These are phyloP conservation scores for Hemisphaericaspora subhashii DNA, from an alignment of 1,139 yeast species.

Conservation along the genomic window DNA sequence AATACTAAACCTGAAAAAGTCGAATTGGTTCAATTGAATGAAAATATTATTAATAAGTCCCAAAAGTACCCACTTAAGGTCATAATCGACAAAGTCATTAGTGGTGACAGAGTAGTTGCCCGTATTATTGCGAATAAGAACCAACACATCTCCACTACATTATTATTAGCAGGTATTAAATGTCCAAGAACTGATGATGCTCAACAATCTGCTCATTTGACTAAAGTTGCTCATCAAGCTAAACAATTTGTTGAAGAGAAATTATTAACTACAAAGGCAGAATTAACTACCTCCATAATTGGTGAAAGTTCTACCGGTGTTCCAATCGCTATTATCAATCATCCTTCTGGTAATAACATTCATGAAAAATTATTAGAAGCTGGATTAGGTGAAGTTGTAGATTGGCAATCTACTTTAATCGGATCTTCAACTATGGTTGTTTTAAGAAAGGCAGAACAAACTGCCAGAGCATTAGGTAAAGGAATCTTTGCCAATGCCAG, in stretches of 20 bases:
- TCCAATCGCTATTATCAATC: conserved; percentile 62
- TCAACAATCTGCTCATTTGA: conserved; percentile 36
- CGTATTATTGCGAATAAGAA: conserved; percentile 22
- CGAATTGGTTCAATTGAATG: conserved; percentile 35
- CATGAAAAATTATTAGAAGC: conserved; percentile 63
- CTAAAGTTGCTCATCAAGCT: conserved; percentile 69
- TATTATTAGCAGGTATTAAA: conserved; percentile 71
- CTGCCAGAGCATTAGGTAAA: conserved; percentile 61
- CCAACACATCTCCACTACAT: conserved; percentile 52
- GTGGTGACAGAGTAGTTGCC: conserved; percentile 60
- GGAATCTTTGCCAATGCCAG: conserved; percentile 58
- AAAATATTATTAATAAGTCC: conserved; percentile 37
- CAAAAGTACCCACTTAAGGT: conserved; percentile 46
- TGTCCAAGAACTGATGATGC: conserved; percentile 64
- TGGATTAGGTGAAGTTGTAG: conserved; percentile 76
- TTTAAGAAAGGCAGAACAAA: conserved; percentile 65
- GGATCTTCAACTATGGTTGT: conserved; percentile 65
- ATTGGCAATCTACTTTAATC: conserved; percentile 77
- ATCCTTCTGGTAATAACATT: conserved; percentile 70
- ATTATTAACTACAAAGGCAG: conserved; percentile 58
- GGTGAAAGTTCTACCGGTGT: conserved; percentile 65
- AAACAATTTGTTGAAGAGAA: conserved; percentile 67
- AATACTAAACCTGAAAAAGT: conserved; percentile 19
- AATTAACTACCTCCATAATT: conserved; percentile 52
- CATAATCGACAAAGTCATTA: conserved; percentile 71